phyloP scores from a whole-genome alignment of 2,329 filamentous ascomycete genomes.

The Epichloe hybrida region DNA sequence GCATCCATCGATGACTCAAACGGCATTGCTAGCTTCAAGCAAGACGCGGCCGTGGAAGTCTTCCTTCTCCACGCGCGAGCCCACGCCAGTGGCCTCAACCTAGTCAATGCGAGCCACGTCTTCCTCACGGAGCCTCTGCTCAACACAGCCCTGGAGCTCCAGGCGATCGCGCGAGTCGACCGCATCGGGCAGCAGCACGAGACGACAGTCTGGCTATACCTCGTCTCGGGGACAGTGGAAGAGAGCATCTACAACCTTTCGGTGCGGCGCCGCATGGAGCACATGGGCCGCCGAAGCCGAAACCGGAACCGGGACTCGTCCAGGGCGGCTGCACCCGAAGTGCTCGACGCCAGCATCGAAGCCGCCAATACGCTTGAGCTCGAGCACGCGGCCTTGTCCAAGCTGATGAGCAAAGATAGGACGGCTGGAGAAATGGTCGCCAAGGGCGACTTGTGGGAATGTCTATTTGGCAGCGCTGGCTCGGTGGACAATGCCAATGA shows the following conservation, averaged over 20 bases:
- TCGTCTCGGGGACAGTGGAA: conserved; percentile 83
- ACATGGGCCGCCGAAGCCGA: conserved; percentile 43
- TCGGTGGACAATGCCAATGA: conserved; percentile 13
- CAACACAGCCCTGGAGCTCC: conserved; percentile 85
- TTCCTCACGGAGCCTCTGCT: conserved; percentile 90
- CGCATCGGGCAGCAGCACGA: conserved; percentile 79
- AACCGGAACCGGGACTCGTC: conserved; percentile 12
- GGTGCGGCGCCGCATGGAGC: conserved; percentile 61
- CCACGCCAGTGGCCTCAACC: conserved; percentile 76
- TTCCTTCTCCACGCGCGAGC: conserved; percentile 83
- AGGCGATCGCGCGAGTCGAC: conserved; percentile 89
- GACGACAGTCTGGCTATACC: conserved; percentile 91
- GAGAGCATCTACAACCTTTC: conserved; percentile 84
- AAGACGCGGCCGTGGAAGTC: conserved; percentile 60
- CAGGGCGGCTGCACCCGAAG: conserved; percentile 25
- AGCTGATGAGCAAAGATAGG: conserved; percentile 55
- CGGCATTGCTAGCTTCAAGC: conserved; percentile 65
- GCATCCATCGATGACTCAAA: conserved; percentile 54
- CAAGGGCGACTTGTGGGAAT: conserved; percentile 73
- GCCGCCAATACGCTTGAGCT: conserved; percentile 75
- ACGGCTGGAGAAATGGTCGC: conserved; percentile 68
- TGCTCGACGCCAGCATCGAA: conserved; percentile 56
- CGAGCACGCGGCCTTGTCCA: conserved; percentile 56
- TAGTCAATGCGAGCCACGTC: conserved; percentile 87
- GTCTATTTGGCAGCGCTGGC: conserved; percentile 57